phyloP scores from a whole-genome alignment of 2,329 filamentous ascomycete genomes.

The Leptographium wingfieldii region DNA sequence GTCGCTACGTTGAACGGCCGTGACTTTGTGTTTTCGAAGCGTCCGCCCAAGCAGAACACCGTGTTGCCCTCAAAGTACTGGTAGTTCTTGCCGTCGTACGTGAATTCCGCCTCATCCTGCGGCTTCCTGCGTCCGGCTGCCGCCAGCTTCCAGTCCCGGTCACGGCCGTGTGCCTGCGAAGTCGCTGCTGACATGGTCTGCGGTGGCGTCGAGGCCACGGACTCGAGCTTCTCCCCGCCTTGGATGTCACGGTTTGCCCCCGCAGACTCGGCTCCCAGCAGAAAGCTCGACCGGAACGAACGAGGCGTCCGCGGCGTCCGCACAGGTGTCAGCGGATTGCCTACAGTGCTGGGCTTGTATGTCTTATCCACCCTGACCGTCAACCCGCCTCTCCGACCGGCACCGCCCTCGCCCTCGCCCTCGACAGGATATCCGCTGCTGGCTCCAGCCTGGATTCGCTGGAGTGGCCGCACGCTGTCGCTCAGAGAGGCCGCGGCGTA shows the following conservation, averaged over 20 bases:
- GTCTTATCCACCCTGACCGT: slow-evolving; percentile 48
- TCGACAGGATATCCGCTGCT: neutral
- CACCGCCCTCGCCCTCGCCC: neutral
- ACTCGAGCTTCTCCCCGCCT: slow-evolving; percentile 74
- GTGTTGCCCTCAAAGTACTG: slow-evolving; percentile 94
- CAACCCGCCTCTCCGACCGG: slow-evolving; percentile 21
- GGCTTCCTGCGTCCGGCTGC: slow-evolving; percentile 1
- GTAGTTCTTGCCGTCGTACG: slow-evolving; percentile 53
- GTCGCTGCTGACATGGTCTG: slow-evolving; percentile 25
- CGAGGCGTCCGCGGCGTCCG: slow-evolving; percentile 64
- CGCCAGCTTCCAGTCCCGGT: slow-evolving; percentile 14
- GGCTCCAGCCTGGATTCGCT: slow-evolving; percentile 26
- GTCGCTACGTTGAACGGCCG: slow-evolving; percentile 84
- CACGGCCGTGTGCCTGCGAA: slow-evolving; percentile 20
- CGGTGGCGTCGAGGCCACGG: slow-evolving; percentile 61
- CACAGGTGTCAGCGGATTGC: slow-evolving; percentile 42
- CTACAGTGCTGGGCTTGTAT: slow-evolving; percentile 32
- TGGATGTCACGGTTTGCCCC: slow-evolving; percentile 44
- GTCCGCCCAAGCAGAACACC: slow-evolving; percentile 73
- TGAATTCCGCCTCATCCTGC: neutral
- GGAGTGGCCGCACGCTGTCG: slow-evolving; percentile 69
- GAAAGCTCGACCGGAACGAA: slow-evolving; percentile 66
- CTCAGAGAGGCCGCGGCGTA: slow-evolving; percentile 49
- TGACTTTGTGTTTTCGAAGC: slow-evolving; percentile 78
- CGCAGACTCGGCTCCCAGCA: slow-evolving; percentile 39